Evolutionary conservation across 2,329 filamentous ascomycete species (phyloP).

Genomic region (Clarireedia paspali): DNA sequence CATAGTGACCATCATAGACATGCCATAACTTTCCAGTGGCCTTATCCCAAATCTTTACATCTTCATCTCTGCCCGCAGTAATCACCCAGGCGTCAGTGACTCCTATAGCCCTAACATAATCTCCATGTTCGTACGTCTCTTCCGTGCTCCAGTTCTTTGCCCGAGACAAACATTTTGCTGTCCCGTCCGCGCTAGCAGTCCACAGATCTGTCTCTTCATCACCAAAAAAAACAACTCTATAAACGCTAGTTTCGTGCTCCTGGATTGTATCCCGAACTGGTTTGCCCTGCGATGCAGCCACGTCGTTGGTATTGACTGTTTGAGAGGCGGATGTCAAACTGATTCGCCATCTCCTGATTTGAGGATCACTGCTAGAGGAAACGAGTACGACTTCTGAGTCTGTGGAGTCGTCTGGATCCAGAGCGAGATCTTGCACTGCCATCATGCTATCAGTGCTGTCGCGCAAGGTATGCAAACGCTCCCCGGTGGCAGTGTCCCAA

Average conservation of each 20-base stretch:
- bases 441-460: conserved; percentile 64
- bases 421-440: conserved; percentile 68
- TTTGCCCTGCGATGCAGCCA: conserved; percentile 14
- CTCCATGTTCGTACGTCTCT: conserved; percentile 69
- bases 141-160: conserved; percentile 62
- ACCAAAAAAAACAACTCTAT: conserved; percentile 69
- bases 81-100: conserved; percentile 71
- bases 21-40: conserved; percentile 65
- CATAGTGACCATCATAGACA: conserved; percentile 75
- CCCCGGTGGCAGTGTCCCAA: conserved; percentile 66
- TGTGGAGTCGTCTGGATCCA: conserved; percentile 60
- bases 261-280: conserved; percentile 48
- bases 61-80: conserved; percentile 85
- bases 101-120: conserved; percentile 80
- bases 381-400: conserved; percentile 51
- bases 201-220: conserved; percentile 62
- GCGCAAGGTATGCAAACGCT: conserved; percentile 67
- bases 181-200: conserved; percentile 90
- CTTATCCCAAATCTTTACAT: conserved; percentile 83
- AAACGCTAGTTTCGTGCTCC: conserved; percentile 86
- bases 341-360: conserved; percentile 72
- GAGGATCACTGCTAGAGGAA: conserved; percentile 72
- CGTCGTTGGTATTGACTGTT: conserved; percentile 37
- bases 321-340: conserved; percentile 45
- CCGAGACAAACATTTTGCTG: conserved; percentile 70